Evolutionary conservation across 257 asterid species (phyloP), one percentile per base, ranked within the genome.

Genomic region (Salvia hispanica): DNA sequence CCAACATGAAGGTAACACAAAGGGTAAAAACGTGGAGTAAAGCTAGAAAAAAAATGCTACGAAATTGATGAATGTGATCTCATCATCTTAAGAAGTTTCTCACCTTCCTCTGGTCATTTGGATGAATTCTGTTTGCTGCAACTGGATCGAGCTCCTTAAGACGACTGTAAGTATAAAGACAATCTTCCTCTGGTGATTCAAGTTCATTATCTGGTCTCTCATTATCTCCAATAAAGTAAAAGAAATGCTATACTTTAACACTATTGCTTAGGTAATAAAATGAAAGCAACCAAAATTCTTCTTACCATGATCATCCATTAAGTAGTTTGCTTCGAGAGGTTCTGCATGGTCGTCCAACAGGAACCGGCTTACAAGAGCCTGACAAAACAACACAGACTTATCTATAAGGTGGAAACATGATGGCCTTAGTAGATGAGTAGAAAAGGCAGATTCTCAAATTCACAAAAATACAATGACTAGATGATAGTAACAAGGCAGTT

Each of bases 21-120:
- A 53, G 59, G 14, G 37, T 3, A 16, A 6, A 33, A 13, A 31
- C 0, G 21, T 12, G 62, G 33, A 31, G 34, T 52, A 6, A 6
- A 47, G 21, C 54, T 47, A 47, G 9, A 47, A 8, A 14, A n/a
- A n/a, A 53, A 56, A 31, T 21, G 21, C 1, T 12, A 10, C 2
- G 1, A 12, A 55, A 11, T 55, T 28, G 42, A 5, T 12, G 16
- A 11, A 57, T n/a, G 25, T 33, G 44, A 12, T 56, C 62, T 33
- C 44, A 57, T 2, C 11, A 31, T 57, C 12, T 31, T 33, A 57
- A 57, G 12, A 33, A 57, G 12, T 57, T 57, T 3, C 44, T 36
- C n/a, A 91, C 99, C 99, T 91, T 94, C 78, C 96, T 82, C 42
- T 77, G 83, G 75, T 94, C 92, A 77, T 94, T 94, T 53, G 96